Evolutionary conservation across 2,329 filamentous ascomycete genomes (phyloP).

Genomic region (Zalaria obscura): DNA sequence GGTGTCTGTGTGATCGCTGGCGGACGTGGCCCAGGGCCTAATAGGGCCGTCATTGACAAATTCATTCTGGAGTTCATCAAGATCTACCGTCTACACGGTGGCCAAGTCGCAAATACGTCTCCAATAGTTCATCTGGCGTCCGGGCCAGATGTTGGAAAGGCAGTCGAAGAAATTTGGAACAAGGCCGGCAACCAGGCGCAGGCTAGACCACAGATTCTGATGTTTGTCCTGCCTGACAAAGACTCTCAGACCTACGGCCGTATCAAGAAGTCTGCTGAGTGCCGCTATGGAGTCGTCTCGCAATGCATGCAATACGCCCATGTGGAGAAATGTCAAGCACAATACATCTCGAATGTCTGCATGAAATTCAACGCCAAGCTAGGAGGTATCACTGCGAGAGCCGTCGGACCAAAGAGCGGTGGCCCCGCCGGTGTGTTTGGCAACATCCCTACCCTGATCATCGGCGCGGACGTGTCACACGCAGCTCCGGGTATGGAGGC

Average conservation of each 20-base stretch:
- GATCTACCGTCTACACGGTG: constrained; percentile 48
- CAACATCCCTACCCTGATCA: constrained; percentile 55
- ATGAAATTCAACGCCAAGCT: constrained; percentile 98
- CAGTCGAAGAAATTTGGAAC: constrained; percentile 34
- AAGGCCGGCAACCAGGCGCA: constrained; percentile 39
- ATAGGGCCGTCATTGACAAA: constrained; percentile 29
- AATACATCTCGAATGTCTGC: constrained; percentile 85
- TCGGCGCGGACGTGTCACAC: constrained; percentile 87
- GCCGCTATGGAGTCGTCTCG: constrained; percentile 66
- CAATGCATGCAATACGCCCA: constrained; percentile 67
- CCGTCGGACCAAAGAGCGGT: constrained; percentile 22
- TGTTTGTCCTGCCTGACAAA: constrained; percentile 63
- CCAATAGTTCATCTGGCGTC: constrained; percentile 21
- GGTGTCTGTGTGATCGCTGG: constrained; percentile 53
- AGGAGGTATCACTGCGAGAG: constrained; percentile 59
- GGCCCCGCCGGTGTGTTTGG: constrained; percentile 17
- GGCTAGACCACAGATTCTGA: constrained; percentile 55
- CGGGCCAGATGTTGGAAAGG: constrained; percentile 13
- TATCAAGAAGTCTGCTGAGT: constrained; percentile 82
- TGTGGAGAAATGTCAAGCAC: constrained; percentile 53
- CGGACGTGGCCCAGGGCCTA: constrained; percentile 30
- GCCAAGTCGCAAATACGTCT: constrained; percentile 34
- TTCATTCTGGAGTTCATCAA: constrained; percentile 49
- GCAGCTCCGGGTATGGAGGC: constrained; percentile 50
- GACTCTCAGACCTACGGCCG: constrained; percentile 62